Conservation (phyloP, 2,329 filamentous ascomycete species). For the Capronia coronata region DNA sequence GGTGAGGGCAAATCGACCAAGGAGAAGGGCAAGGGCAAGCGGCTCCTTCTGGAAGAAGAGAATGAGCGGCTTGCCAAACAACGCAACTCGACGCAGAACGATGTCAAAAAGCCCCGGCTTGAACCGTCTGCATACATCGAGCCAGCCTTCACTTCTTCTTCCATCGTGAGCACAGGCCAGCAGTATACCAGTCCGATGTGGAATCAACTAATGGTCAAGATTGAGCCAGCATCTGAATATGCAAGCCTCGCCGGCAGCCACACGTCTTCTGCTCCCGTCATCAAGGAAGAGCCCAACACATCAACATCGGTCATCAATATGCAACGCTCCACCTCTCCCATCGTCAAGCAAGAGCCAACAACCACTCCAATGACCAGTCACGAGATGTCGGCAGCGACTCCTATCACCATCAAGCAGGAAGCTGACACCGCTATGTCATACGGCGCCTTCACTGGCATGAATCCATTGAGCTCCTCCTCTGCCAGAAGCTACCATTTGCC, state of each 20-base stretch:
- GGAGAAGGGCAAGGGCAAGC: constrained; percentile 11
- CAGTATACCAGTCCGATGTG: constrained; percentile 8
- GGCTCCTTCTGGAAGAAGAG: constrained; percentile 6
- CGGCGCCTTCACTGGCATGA: neutral
- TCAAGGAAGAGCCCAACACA: constrained; percentile 16
- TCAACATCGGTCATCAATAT: neutral
- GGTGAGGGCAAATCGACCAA: constrained; percentile 12
- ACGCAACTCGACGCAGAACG: neutral
- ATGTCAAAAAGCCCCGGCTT: constrained; percentile 19
- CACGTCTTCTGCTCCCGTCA: constrained; percentile 1
- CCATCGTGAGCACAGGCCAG: neutral
- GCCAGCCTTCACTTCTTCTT: neutral
- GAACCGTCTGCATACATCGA: constrained; percentile 9
- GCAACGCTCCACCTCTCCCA: neutral
- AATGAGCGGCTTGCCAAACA: constrained; percentile 12
- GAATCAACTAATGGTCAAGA: constrained; percentile 9
- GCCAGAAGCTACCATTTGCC: neutral
- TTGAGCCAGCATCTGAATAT: constrained; percentile 2
- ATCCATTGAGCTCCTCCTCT: neutral
- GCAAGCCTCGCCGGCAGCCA: neutral
- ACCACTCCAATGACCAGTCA: neutral
- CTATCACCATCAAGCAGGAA: constrained; percentile 3
- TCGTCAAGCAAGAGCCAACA: constrained; percentile 13
- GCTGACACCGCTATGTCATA: neutral
- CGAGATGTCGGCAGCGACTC: neutral